Conservation (phyloP, 169 alveolate species). For the Plasmodium fragile region DNA sequence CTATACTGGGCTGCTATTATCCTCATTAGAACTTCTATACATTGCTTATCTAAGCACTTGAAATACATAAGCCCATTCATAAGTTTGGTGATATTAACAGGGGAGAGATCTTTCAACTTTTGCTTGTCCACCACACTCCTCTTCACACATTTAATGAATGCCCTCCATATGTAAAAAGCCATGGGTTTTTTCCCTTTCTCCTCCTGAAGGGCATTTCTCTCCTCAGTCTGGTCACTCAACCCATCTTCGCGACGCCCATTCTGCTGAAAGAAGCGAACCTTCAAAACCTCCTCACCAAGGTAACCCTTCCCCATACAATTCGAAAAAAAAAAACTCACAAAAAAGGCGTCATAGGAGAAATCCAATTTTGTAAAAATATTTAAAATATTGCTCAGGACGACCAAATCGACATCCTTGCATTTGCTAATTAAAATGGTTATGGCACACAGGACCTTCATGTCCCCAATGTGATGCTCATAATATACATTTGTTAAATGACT, state of each 20-base stretch:
- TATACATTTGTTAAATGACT: conserved; percentile 44
- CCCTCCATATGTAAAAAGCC: conserved; percentile 25
- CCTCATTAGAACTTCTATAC: conserved; percentile 14
- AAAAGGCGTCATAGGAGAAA: conserved; percentile 19
- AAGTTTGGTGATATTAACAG: conserved; percentile 39
- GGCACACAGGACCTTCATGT: conserved; percentile 14
- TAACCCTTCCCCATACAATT: not conserved
- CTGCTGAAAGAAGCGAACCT: not conserved
- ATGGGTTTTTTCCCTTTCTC: not conserved
- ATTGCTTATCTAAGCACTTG: conserved; percentile 13
- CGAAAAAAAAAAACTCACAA: conserved; percentile 18
- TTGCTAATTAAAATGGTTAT: conserved; percentile 10
- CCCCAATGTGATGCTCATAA: conserved; percentile 8
- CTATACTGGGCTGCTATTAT: not conserved
- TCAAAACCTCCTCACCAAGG: not conserved
- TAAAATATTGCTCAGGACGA: conserved; percentile 29
- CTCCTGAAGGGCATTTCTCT: not conserved
- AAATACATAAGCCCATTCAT: conserved; percentile 32
- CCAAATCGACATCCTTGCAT: conserved; percentile 24
- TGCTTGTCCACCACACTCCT: conserved; percentile 1
- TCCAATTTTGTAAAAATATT: conserved; percentile 25
- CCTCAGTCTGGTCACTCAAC: not conserved
- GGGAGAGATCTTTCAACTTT: not conserved
- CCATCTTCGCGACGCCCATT: not conserved
- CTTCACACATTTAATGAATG: conserved; percentile 15